Evolutionary conservation across 305 asterid genomes (phyloP), one percentile per base, ranked within the genome.

Genomic region (Lippia alba): DNA sequence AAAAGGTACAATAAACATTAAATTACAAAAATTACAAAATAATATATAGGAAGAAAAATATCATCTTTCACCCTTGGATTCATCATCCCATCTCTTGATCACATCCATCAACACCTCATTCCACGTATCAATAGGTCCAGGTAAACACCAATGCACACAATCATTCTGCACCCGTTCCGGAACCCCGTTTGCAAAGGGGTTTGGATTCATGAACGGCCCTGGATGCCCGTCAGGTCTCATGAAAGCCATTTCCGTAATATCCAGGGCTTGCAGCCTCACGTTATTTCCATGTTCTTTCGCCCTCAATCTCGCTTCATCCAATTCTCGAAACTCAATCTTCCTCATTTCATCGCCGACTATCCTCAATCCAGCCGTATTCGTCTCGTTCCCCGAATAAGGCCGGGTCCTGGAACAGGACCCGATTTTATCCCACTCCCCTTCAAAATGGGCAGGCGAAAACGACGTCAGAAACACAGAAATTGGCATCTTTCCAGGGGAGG

Each of bases 91-190:
- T 65, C 69, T 83, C 81, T 77, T 83, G 73, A 87, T 72, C 16
- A 87, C 14, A 32, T 87, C 87, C 14, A 92, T 66, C 78, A 90
- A 69, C 56, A 92, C 83, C 77, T 87, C 86, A 61, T 92, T 90
- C 98, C 98, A 92, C 0, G 92, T 69, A 73, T 92, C 98, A 19
- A 90, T 85, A 0, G 98, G 82, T n/a, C 98, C 96, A 6, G 97
- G 98, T 48, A 90, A 63, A 72, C 98, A 92, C 97, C 98, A 92
- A 67, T 92, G 98, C 49, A 90, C 94, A 41, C 98, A 90, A 56
- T 92, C 98, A 56, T 92, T 88, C 20, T 66, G 96, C 4, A 90
- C 93, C 0, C 77, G 83, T 2, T 82, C 93, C 0, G 71, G 4
- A 30, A 85, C 60, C 14, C 93, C 95, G 12, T 85, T 83, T 0